These are phyloP conservation scores for Candida krabiensis DNA, from an alignment of 805 yeast genomes.

Conservation along the genomic window DNA sequence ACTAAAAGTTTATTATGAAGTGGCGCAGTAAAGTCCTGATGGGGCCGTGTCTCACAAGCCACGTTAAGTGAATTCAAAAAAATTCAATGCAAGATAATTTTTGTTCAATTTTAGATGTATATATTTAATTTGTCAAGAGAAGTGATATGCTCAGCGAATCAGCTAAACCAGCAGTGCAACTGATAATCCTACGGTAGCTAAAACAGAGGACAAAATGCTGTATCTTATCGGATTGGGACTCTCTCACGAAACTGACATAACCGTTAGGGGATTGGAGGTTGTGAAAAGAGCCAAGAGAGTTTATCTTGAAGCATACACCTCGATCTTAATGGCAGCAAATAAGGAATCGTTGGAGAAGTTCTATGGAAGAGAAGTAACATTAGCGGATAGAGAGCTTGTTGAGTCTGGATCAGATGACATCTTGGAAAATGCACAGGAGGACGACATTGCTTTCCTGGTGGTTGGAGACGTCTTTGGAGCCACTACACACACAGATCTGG, in stretches of 20 bases:
- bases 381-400: constrained; percentile 94
- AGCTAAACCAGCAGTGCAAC: no score
- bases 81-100: no score
- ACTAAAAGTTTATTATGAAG: no score
- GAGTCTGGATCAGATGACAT: constrained; percentile 87
- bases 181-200: no score
- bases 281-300: constrained; percentile 84
- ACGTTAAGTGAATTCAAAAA: not conserved
- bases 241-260: constrained; percentile 84
- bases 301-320: constrained; percentile 94
- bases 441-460: constrained; percentile 90
- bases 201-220: no score
- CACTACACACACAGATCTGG: constrained; percentile 94
- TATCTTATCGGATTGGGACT: constrained; percentile 91
- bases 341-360: constrained; percentile 71
- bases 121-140: no score
- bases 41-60: not conserved
- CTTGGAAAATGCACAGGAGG: constrained; percentile 69
- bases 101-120: no score
- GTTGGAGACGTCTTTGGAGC: constrained; percentile 99
- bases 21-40: not conserved
- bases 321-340: constrained; percentile 92
- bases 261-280: constrained; percentile 89
- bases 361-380: constrained; percentile 79
- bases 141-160: no score